Evolutionary conservation across 768 basidiomycete genomes (phyloP), one percentile per base, ranked within the genome.

Genomic region (Boletus speciosus): DNA sequence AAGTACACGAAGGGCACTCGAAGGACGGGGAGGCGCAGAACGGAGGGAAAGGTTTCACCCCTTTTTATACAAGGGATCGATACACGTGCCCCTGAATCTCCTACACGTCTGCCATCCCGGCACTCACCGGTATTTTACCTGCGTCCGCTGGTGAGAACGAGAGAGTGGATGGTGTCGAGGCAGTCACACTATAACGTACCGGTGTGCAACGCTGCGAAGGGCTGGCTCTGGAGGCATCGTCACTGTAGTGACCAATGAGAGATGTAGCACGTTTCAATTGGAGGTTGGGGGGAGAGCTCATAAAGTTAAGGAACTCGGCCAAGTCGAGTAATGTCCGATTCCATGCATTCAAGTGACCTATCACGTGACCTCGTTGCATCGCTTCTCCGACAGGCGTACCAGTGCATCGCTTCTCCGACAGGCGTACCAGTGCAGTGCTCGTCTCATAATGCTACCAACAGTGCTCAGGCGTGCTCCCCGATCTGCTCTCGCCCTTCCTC

Each of bases 31-130:
- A 51, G 44, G 54, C 49, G 25, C 14, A 31, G 52, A 47, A 51
- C 6, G 36, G 32, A 34, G 11, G n/a, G 37, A 36, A 42, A 21
- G 4, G 12, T 9, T 43, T 19, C 43, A 40, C 8, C 23, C 36
- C 15, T 32, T 46, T 6, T 60, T 70, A 70, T 67, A 70, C 23
- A 31, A 16, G 23, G 29, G 27, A 8, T n/a, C 14, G 34, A 25
- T n/a, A 50, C 60, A 52, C 58, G 65, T 68, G 62, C 51, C 43
- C 48, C 19, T 48, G 39, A 37, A 57, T 36, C 11, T 21, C 37
- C 10, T 29, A 50, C 8, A 14, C 19, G 43, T 12, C 40, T 41
- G 41, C 16, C n/a, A 46, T 47, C 15, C 36, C 23, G 25, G 38
- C 19, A 38, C 44, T 38, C 38, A 6, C 39, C 56, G 57, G 53